phyloP scores from a whole-genome alignment of 352 stramenopile genomes.

The Pythium biforme region DNA sequence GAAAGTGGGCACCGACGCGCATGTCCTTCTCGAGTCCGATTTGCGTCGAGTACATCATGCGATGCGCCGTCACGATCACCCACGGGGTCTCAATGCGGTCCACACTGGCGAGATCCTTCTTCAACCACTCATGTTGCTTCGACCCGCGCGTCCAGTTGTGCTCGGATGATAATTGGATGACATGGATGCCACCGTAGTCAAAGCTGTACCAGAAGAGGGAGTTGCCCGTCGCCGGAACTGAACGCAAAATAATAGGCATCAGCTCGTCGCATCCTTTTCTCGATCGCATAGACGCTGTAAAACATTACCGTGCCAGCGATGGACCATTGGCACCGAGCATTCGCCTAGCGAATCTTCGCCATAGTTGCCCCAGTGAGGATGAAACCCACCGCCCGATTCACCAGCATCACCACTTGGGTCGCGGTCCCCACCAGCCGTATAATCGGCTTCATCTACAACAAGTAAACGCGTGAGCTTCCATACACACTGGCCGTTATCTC shows the following conservation, averaged over 20 bases:
- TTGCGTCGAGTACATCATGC: conserved; percentile 81
- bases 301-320: conserved; percentile 62
- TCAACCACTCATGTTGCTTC: conserved; percentile 85
- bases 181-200: conserved; percentile 83
- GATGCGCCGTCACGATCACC: conserved; percentile 89
- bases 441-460: conserved; percentile 67
- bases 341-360: conserved; percentile 60
- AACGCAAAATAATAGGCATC: neutral
- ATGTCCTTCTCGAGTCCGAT: conserved; percentile 54
- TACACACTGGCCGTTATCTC: neutral
- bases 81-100: conserved; percentile 86
- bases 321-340: conserved; percentile 63
- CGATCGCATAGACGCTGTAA: neutral
- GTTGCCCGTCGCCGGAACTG: conserved; percentile 61
- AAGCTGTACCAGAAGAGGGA: conserved; percentile 91
- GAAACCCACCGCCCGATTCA: conserved; percentile 42
- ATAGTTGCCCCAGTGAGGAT: conserved; percentile 69
- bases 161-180: conserved; percentile 90
- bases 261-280: neutral
- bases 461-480: neutral
- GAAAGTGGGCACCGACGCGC: conserved; percentile 71
- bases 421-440: conserved; percentile 47
- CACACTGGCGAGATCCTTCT: conserved; percentile 70
- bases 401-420: conserved; percentile 54
- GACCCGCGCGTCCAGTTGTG: conserved; percentile 87